Evolutionary conservation across 1,284 basidiomycete genomes (phyloP).

Genomic region (Ceraceosorus guamensis): DNA sequence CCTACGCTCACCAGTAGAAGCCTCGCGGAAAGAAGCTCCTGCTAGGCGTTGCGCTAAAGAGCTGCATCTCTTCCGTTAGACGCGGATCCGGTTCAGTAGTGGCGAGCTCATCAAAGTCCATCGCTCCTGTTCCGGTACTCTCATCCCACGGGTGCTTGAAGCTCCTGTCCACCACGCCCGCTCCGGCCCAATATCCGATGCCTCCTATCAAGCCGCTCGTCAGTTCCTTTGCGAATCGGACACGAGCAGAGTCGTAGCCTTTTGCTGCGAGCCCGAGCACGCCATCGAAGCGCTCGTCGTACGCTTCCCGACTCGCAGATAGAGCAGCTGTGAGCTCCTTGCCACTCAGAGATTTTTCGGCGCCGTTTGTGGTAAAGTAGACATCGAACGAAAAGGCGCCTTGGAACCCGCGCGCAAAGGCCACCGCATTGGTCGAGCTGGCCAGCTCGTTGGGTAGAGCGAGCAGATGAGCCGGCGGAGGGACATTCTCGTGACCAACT

Average conservation of each 20-base stretch:
- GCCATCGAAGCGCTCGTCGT: conserved; percentile 61
- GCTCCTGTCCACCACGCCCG: conserved; percentile 72
- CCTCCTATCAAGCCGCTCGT: conserved; percentile 84
- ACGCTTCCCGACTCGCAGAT: conserved; percentile 59
- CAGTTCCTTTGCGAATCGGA: conserved; percentile 72
- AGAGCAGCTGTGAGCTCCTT: conserved; percentile 60
- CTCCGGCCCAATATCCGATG: conserved; percentile 89
- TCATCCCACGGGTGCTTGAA: conserved; percentile 79
- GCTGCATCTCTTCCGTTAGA: conserved; percentile 61
- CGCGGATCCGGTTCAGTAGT: conserved; percentile 54
- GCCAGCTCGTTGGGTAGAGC: conserved; percentile 68
- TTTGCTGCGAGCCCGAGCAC: conserved; percentile 57
- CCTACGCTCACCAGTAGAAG: conserved; percentile 67
- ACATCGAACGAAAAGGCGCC: conserved; percentile 79
- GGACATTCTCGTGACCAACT: conserved; percentile 55
- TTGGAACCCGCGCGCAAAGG: conserved; percentile 72
- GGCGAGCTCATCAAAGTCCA: conserved; percentile 35
- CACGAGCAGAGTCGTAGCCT: conserved; percentile 54
- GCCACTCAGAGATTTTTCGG: conserved; percentile 57
- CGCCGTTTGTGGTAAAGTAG: conserved; percentile 67
- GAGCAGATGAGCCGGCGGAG: conserved; percentile 71
- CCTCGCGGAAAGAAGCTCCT: conserved; percentile 91
- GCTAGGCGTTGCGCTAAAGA: conserved; percentile 88
- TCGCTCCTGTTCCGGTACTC: conserved; percentile 41
- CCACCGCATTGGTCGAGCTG: conserved; percentile 69